phyloP scores from a whole-genome alignment of 257 asterid species.

The Gynochthodes officinalis region DNA sequence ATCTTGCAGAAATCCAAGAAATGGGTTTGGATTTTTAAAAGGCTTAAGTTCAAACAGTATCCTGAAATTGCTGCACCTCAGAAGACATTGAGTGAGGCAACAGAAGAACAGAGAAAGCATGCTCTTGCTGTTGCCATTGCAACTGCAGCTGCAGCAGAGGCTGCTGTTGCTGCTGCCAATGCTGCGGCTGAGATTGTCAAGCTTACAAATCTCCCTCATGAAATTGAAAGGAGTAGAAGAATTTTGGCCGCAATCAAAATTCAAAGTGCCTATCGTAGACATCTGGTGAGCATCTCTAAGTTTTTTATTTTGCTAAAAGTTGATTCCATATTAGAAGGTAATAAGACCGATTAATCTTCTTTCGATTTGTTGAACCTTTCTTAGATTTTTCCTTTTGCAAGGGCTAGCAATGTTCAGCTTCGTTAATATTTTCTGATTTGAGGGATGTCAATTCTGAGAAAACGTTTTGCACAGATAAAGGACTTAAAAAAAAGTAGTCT shows the following conservation, averaged over 20 bases:
- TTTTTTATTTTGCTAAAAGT: background rate
- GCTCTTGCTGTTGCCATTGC: constrained; percentile 74
- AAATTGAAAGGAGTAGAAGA: constrained; percentile 24
- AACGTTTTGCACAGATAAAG: no score
- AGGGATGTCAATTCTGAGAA: no score
- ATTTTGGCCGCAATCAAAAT: constrained; percentile 49
- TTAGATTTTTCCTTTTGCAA: background rate
- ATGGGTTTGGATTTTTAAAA: constrained; percentile 56
- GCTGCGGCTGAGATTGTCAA: constrained; percentile 90
- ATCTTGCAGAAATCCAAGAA: constrained; percentile 46
- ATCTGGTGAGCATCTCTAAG: constrained; percentile 56
- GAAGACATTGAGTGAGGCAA: constrained; percentile 47
- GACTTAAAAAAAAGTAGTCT: no score
- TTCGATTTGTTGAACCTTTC: no score
- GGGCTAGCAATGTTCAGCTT: background rate
- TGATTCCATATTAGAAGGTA: no score
- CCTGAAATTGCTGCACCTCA: constrained; percentile 58
- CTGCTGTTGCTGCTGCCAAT: constrained; percentile 86
- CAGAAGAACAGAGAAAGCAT: constrained; percentile 63
- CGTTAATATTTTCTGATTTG: no score
- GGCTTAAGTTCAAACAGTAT: constrained; percentile 41
- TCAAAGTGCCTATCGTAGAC: constrained; percentile 66
- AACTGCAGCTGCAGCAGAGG: constrained; percentile 88
- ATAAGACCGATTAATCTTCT: background rate
- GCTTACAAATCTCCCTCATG: constrained; percentile 45